phyloP scores from a whole-genome alignment of 2,329 filamentous ascomycete genomes.

The Cladosporium sp. region DNA sequence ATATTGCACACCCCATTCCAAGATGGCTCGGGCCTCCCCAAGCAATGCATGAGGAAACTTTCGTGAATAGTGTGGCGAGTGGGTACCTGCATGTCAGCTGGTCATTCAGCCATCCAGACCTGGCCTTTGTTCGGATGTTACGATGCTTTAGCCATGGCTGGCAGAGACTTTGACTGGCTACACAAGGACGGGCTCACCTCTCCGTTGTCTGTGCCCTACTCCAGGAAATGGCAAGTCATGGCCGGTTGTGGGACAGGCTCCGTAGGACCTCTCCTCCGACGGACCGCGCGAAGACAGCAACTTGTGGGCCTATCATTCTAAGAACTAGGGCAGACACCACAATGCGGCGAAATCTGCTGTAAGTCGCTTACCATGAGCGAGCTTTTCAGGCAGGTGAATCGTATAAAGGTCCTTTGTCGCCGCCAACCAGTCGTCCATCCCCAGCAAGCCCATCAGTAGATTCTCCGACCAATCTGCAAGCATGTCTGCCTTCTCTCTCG shows the following conservation, averaged over 20 bases:
- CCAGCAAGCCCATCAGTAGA: neutral
- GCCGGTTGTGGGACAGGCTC: neutral
- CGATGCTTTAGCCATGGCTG: neutral
- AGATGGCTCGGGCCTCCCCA: neutral
- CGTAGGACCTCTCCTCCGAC: slow-evolving; percentile 1
- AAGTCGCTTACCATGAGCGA: no score
- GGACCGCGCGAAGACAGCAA: slow-evolving; percentile 6
- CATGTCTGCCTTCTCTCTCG: slow-evolving; percentile 34
- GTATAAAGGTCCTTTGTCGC: neutral
- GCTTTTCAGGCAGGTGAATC: neutral
- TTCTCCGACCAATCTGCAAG: slow-evolving; percentile 14
- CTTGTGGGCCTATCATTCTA: neutral
- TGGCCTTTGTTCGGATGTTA: neutral
- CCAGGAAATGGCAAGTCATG: no score
- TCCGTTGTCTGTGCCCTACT: neutral
- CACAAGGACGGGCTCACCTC: neutral
- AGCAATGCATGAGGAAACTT: neutral
- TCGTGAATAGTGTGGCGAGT: neutral
- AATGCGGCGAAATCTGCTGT: neutral
- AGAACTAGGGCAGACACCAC: neutral
- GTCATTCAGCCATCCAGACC: neutral
- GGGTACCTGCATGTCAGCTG: slow-evolving; percentile 6
- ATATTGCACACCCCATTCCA: neutral
- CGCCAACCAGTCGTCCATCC: neutral
- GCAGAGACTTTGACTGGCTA: neutral